Conservation (phyloP, 345 rosid species). For the Erodium maritimum region DNA sequence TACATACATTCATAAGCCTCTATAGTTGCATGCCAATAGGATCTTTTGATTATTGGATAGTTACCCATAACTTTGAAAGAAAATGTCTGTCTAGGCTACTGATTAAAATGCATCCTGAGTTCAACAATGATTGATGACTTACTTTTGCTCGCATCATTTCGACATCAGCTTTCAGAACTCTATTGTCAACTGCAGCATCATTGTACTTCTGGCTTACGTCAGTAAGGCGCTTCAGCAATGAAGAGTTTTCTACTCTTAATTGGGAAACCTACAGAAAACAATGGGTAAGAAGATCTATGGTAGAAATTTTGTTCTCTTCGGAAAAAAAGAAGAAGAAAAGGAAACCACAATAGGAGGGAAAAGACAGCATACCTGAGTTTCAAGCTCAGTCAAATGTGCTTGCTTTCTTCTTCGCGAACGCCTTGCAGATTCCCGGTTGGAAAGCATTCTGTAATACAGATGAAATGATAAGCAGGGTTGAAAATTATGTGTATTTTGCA, state of each 20-base stretch:
- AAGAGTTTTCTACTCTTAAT: constrained; percentile 65
- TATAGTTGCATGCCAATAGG: too few relatives aligned
- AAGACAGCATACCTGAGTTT: constrained; percentile 50
- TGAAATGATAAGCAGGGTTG: too few relatives aligned
- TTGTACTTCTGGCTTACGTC: constrained; percentile 68
- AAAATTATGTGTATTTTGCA: too few relatives aligned
- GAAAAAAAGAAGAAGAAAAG: too few relatives aligned
- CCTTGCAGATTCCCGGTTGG: constrained; percentile 94
- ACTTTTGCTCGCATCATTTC: constrained; percentile 94
- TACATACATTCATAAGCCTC: too few relatives aligned
- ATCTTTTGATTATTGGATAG: too few relatives aligned
- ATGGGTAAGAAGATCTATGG: not conserved
- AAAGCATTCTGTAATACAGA: constrained; percentile 59
- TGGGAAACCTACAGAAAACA: constrained; percentile 48
- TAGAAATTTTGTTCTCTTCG: too few relatives aligned
- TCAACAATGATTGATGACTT: constrained; percentile 2
- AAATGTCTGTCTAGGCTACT: too few relatives aligned
- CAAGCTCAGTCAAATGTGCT: constrained; percentile 81
- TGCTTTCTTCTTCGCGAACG: constrained; percentile 93
- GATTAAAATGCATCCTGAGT: too few relatives aligned
- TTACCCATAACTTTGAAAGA: too few relatives aligned
- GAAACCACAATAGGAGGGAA: not conserved
- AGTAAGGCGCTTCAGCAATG: constrained; percentile 50
- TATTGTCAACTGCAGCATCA: constrained; percentile 71
- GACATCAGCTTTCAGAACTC: constrained; percentile 82